These are phyloP conservation scores for Globisporangium emineosum DNA, from an alignment of 352 stramenopile genomes.

Conservation along the genomic window DNA sequence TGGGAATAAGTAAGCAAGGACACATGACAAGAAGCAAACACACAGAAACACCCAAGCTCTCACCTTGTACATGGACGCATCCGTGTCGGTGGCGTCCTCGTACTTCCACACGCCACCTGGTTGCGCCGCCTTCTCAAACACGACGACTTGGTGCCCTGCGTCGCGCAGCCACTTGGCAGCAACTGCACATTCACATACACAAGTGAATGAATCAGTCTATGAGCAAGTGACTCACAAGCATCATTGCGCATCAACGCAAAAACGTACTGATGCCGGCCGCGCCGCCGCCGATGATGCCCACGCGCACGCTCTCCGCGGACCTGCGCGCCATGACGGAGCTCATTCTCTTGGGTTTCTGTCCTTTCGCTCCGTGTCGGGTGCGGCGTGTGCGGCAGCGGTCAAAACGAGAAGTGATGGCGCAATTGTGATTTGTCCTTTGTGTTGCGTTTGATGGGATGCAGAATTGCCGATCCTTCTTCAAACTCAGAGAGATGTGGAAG, in stretches of 20 bases:
- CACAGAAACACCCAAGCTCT: background rate
- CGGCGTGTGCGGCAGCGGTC: background rate
- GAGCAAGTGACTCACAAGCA: background rate
- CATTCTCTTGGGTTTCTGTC: constrained; percentile 3
- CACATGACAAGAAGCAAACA: background rate
- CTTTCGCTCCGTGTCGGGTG: background rate
- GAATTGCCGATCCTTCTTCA: background rate
- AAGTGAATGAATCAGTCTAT: background rate
- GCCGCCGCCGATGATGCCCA: constrained; percentile 71
- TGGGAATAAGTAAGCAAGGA: background rate
- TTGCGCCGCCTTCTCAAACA: constrained; percentile 64
- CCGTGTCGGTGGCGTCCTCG: constrained; percentile 35
- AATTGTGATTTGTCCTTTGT: background rate
- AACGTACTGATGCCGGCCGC: constrained; percentile 73
- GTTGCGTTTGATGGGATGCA: constrained; percentile 3
- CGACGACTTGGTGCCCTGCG: constrained; percentile 59
- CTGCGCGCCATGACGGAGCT: background rate
- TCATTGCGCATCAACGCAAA: background rate
- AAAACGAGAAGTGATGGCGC: background rate
- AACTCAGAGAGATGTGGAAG: background rate
- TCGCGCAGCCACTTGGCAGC: constrained; percentile 66
- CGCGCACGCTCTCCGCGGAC: constrained; percentile 19
- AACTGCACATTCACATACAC: constrained; percentile 29
- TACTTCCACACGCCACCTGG: constrained; percentile 84
- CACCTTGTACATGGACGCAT: constrained; percentile 76